These are phyloP conservation scores for Cyclotella baltica DNA, from an alignment of 108 stramenopile species.

Conservation along the genomic window DNA sequence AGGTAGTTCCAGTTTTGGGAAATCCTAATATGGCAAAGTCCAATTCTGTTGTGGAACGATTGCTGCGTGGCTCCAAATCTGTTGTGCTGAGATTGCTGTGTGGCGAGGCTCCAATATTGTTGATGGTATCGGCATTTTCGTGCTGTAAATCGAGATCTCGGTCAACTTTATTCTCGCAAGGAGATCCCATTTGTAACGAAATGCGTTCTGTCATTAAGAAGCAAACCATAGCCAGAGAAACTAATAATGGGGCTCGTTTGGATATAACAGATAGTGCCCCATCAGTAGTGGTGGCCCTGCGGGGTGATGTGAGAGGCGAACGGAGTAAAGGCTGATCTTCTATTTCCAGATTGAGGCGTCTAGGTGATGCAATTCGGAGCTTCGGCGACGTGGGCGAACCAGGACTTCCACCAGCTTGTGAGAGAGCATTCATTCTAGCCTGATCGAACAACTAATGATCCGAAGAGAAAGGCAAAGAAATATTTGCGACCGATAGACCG, in stretches of 20 bases:
- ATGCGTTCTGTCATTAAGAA: not conserved
- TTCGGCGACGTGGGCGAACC: too few species aligned
- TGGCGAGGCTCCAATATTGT: too few species aligned
- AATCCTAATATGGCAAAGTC: constrained; percentile 19
- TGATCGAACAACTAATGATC: too few species aligned
- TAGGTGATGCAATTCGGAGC: not conserved
- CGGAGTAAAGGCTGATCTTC: not conserved
- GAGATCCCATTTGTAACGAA: too few species aligned
- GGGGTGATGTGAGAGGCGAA: not conserved
- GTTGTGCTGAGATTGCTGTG: too few species aligned
- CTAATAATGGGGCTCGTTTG: not conserved
- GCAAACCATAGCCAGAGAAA: not conserved
- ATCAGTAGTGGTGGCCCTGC: not conserved
- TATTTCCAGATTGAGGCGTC: not conserved
- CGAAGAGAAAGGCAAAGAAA: too few species aligned
- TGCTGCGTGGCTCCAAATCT: not conserved
- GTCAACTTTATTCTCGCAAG: too few species aligned
- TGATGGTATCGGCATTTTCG: too few species aligned
- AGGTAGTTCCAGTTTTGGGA: constrained; percentile 29
- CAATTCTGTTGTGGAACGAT: not conserved
- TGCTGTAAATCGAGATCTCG: too few species aligned
- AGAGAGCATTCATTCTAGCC: too few species aligned
- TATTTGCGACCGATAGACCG: too few species aligned
- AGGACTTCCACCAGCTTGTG: too few species aligned
- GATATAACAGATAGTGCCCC: not conserved